phyloP scores from a whole-genome alignment of 805 yeast genomes.

The Metschnikowia lunata region DNA sequence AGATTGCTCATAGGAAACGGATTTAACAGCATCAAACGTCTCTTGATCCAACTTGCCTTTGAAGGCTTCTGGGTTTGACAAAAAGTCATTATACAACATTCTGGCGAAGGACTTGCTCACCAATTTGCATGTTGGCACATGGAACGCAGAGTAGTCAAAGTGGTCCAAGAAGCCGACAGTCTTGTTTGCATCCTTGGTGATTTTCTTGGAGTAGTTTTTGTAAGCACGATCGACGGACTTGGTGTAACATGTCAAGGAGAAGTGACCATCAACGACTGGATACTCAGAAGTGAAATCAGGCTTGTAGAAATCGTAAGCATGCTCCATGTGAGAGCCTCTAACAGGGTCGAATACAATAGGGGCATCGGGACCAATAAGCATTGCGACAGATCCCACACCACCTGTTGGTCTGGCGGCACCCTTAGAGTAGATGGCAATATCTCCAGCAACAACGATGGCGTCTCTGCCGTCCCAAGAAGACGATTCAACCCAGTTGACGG shows the following conservation, averaged over 20 bases:
- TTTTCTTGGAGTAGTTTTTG: conserved; percentile 71
- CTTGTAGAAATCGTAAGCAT: conserved; percentile 97
- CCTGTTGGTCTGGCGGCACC: conserved; percentile 99
- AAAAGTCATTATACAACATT: conserved; percentile 82
- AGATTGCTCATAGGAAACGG: conserved; percentile 68
- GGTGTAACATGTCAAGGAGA: conserved; percentile 88
- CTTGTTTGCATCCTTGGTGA: conserved; percentile 43
- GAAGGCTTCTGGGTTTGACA: conserved; percentile 60
- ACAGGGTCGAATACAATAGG: conserved; percentile 87
- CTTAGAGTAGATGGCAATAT: conserved; percentile 93
- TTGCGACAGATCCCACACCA: conserved; percentile 96
- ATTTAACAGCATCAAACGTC: conserved; percentile 49
- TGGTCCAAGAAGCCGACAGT: conserved; percentile 59
- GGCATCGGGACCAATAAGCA: conserved; percentile 95
- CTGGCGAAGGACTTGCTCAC: conserved; percentile 92
- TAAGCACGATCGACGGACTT: conserved; percentile 89
- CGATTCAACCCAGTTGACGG: conserved; percentile 94
- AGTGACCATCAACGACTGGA: conserved; percentile 97
- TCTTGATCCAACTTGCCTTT: conserved; percentile 40
- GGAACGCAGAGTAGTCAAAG: conserved; percentile 94
- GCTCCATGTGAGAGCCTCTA: conserved; percentile 93
- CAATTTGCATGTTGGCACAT: conserved; percentile 95
- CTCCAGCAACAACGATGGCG: conserved; percentile 96
- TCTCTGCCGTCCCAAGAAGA: conserved; percentile 97
- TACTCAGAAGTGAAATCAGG: conserved; percentile 95